Base-by-base conservation (phyloP, 2,329 filamentous ascomycete genomes). In the Exophiala calicioides region DNA sequence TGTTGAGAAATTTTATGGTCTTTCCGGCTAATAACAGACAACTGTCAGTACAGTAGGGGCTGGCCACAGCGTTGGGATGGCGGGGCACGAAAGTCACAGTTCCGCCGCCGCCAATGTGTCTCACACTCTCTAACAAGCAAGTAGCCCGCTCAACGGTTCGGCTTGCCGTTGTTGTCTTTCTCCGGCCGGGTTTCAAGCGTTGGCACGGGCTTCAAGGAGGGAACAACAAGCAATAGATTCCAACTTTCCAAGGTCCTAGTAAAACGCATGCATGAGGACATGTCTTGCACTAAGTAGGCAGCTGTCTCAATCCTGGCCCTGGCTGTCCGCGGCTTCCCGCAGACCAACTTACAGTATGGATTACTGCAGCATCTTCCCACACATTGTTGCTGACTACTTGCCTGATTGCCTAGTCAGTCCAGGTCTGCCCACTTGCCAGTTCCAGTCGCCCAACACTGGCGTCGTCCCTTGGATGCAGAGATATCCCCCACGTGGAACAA, bases 361-460 rank as follows among this genome's bases (percentile, higher is more conserved):
- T 54, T 54, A 54, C 36, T 39, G 35, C 47, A 54, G 52, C 47
- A 54, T 37, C 27, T 31, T 27, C 29, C 36, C 40, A 13, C 18
- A 23, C 34, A 20, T 37, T n/a, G n/a, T 48, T 38, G 52, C 52
- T 55, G 47, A 55, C 52, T 55, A 51, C 47, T 32, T 36, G 43
- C 21, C 33, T 16, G 15, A 26, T 24, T 26, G 45, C 32, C 47
- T 45, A 55, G 47, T 55, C 52, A 52, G 36, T 34, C 35, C 36
- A 43, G 44, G 44, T 24, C 18, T 33, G 40, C 45, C 52, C 47
- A 48, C 45, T 55, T 55, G 21, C 52, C 52, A 13, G 9, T 49
- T 55, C 42, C 15, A 46, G 51, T 5, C 20, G 29, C 16, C 8
- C 8, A 32, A 38, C 35, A 18, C 34, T 19, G 13, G 31, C n/a